A percentile compares a stretch with the other conserved stretches of the same genome.
Evolutionary conservation across 192 early-diverging fungal species (phyloP).

Genomic region (Glomus cerebriforme): DNA sequence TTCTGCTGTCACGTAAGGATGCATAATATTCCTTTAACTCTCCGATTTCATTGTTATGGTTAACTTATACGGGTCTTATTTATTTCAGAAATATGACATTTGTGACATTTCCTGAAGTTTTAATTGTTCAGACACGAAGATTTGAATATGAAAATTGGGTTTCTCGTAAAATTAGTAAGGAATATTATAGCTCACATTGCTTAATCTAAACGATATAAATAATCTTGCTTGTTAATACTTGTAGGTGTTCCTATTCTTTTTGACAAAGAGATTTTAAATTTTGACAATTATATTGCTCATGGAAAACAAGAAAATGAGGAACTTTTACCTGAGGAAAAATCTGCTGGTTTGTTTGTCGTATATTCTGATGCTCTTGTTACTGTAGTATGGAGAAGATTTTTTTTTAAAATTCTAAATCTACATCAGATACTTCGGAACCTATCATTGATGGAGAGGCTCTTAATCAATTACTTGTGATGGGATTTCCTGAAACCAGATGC

Average conservation of each 20-base stretch:
- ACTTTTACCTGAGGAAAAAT: slow-evolving; percentile 70
- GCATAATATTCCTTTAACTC: not conserved
- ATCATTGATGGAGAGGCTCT: slow-evolving; percentile 67
- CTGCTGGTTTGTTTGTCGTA: slow-evolving; percentile 13
- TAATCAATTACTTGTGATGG: slow-evolving; percentile 87
- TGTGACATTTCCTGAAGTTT: slow-evolving; percentile 72
- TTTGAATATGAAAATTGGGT: slow-evolving; percentile 86
- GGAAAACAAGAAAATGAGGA: slow-evolving; percentile 73
- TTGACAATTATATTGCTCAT: slow-evolving; percentile 70
- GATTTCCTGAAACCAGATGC: slow-evolving; percentile 85
- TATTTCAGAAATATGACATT: slow-evolving; percentile 58
- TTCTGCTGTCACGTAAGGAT: slow-evolving; percentile 55
- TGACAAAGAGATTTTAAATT: slow-evolving; percentile 52
- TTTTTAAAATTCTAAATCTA: slow-evolving; percentile 2
- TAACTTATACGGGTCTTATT: not conserved
- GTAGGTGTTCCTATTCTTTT: slow-evolving; percentile 61
- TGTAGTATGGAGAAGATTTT: no score
- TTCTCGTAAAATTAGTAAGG: slow-evolving; percentile 63
- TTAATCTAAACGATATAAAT: not conserved
- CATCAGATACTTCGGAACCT: slow-evolving; percentile 38
- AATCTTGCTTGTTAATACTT: not conserved
- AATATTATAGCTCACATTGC: not conserved
- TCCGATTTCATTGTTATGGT: not conserved
- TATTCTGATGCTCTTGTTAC: not conserved
- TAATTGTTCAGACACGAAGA: slow-evolving; percentile 70